A percentile compares a stretch with the other conserved stretches of the same genome.
Evolutionary conservation across 306 rosid genomes (phyloP).

Genomic region (Cicer yamashitae): DNA sequence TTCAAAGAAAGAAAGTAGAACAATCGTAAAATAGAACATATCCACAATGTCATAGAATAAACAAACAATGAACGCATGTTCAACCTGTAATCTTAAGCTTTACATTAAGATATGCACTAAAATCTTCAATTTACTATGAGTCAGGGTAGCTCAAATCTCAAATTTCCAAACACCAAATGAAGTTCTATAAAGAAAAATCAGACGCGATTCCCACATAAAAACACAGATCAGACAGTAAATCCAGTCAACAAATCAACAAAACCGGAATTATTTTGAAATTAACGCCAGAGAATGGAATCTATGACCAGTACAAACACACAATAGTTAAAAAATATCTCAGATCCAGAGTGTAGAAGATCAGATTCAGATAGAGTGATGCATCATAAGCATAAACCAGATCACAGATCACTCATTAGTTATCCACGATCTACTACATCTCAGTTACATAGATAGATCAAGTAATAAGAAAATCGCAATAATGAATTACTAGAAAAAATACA

Average conservation of each 20-base stretch:
- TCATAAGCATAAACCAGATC: slow-evolving; percentile 6
- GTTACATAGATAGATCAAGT: slow-evolving; percentile 38
- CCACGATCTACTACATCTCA: slow-evolving; percentile 33
- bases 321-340: slow-evolving; percentile 31
- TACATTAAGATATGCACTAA: not conserved
- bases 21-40: not conserved
- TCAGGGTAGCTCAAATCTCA: not conserved
- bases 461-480: slow-evolving; percentile 11
- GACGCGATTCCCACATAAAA: slow-evolving; percentile 37
- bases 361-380: not conserved
- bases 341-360: slow-evolving; percentile 43
- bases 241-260: slow-evolving; percentile 29
- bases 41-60: slow-evolving; percentile 6
- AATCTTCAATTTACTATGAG: not conserved
- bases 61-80: not conserved
- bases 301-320: not conserved
- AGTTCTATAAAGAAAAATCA: not conserved
- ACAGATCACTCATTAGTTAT: slow-evolving; percentile 50
- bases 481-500: not conserved
- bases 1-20: not conserved
- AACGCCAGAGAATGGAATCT: not conserved
- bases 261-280: not conserved
- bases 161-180: not conserved
- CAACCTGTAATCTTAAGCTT: not conserved
- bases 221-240: slow-evolving; percentile 48